Conservation (phyloP, 1,284 basidiomycete species). For the Austroboletus olivaceoglutinosus region DNA sequence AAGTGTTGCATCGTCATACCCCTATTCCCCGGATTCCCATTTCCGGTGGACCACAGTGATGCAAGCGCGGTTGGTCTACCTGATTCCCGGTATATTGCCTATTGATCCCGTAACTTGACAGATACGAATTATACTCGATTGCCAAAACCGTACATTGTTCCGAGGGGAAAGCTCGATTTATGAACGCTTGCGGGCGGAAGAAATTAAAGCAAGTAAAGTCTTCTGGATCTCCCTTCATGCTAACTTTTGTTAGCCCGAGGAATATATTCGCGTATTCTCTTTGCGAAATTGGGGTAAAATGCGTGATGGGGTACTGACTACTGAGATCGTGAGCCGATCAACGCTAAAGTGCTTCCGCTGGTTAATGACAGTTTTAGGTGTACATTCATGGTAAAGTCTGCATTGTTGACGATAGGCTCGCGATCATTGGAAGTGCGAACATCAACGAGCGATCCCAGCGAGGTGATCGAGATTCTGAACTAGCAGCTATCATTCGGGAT, state of each 20-base stretch:
- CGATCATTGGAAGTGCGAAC: constrained; percentile 99
- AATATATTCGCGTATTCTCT: constrained; percentile 92
- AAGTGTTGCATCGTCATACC: constrained; percentile 93
- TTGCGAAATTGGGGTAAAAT: constrained; percentile 94
- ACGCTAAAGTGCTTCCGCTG: neutral
- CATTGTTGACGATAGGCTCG: constrained; percentile 94
- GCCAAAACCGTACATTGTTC: constrained; percentile 87
- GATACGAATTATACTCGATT: constrained; percentile 92
- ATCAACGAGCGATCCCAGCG: constrained; percentile 97
- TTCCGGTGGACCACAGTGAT: constrained; percentile 89
- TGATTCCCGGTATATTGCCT: neutral
- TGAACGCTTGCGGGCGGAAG: constrained; percentile 80
- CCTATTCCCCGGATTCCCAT: constrained; percentile 90
- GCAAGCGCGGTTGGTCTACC: constrained; percentile 74
- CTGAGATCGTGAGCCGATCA: constrained; percentile 68
- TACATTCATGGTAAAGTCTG: constrained; percentile 85
- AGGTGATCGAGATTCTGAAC: constrained; percentile 95
- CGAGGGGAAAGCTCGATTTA: constrained; percentile 94
- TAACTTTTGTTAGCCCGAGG: constrained; percentile 64
- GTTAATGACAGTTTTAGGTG: constrained; percentile 48
- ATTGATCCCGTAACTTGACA: constrained; percentile 28
- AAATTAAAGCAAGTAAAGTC: constrained; percentile 70
- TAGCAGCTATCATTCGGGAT: constrained; percentile 90
- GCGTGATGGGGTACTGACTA: constrained; percentile 80
- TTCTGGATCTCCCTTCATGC: neutral